Base-by-base conservation (phyloP, 352 stramenopile genomes). In the Phytophthora citricola region DNA sequence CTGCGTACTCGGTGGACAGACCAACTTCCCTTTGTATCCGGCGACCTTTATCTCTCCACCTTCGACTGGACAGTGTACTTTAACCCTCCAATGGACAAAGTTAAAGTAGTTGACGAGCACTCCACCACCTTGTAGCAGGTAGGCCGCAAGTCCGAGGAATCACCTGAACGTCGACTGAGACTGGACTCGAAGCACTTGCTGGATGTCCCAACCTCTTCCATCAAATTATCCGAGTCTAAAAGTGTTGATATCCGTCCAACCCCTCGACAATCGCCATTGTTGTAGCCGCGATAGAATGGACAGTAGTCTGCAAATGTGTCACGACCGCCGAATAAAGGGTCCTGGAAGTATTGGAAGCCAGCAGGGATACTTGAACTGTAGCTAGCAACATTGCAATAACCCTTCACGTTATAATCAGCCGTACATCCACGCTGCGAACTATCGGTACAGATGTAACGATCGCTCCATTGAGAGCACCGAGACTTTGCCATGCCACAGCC, bases 311-410 rank as follows among this genome's bases (percentile, higher is more conserved):
- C 75, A 41, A 81, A 94, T 14, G 80, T 73, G 49, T 93, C 83
- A 17, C 74, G 69, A 1, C 86, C 86, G 1, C 83, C 84, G 15
- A 91, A 75, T 10, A 38, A 50, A 2, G 76, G 69, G 46, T 94
- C 76, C 29, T 83, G 55, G 47, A 95, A 95, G 58, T 95, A 95
- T 71, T 94, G 85, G 39, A 93, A 95, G 2, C 81, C 82, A 7
- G 83, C 73, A 1, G 85, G 84, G 40, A 95, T 91, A 38, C 81
- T 91, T 17, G 76, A 79, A 1, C 65, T 78, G 55, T 94, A 92
- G 24, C 34, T 76, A 0, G 74, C 81, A 3, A 92, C 67, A 56
- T 93, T 91, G 66, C 87, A 95, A 60, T 92, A 93, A 0, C 82
- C 87, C 32, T 92, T 92, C 2, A 81, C 86, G 15, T 76, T 83